Evolutionary conservation across 306 rosid species (phyloP).

Genomic region (Malus fusca): DNA sequence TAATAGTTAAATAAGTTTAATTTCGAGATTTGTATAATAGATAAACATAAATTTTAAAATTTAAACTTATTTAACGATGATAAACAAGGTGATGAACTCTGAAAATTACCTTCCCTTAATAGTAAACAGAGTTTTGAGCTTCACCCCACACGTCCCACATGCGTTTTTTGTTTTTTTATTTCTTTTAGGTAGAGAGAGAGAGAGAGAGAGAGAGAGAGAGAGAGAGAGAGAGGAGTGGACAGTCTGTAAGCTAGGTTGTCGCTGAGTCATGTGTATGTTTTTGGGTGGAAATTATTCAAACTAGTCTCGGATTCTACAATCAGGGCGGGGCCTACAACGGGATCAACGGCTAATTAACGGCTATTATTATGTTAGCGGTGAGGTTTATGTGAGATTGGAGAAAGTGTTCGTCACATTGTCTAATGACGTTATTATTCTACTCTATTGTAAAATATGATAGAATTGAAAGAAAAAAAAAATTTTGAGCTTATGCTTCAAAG

Average conservation of each 20-base stretch:
- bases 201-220: too few relatives aligned
- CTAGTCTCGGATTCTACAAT: background rate
- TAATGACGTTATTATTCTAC: too few relatives aligned
- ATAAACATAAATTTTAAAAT: too few relatives aligned
- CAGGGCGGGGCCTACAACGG: background rate
- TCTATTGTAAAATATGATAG: too few relatives aligned
- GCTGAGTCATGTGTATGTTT: background rate
- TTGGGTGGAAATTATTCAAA: background rate
- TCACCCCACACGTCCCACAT: background rate
- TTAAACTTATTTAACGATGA: accelerated
- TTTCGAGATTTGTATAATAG: accelerated
- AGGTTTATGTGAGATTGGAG: background rate
- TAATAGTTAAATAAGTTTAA: too few relatives aligned
- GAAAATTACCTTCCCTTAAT: too few relatives aligned
- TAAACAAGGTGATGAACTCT: accelerated
- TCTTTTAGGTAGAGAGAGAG: background rate
- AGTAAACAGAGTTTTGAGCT: too few relatives aligned
- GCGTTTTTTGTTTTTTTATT: background rate
- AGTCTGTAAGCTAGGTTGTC: conserved; percentile 5
- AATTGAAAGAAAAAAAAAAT: too few relatives aligned
- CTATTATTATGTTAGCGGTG: background rate
- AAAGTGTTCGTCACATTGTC: too few relatives aligned
- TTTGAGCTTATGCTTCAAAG: too few relatives aligned
- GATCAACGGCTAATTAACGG: conserved; percentile 4
- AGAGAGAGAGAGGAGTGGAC: background rate